Conservation (phyloP, 495 filamentous ascomycete species). For the Penicillium simplicissimum region DNA sequence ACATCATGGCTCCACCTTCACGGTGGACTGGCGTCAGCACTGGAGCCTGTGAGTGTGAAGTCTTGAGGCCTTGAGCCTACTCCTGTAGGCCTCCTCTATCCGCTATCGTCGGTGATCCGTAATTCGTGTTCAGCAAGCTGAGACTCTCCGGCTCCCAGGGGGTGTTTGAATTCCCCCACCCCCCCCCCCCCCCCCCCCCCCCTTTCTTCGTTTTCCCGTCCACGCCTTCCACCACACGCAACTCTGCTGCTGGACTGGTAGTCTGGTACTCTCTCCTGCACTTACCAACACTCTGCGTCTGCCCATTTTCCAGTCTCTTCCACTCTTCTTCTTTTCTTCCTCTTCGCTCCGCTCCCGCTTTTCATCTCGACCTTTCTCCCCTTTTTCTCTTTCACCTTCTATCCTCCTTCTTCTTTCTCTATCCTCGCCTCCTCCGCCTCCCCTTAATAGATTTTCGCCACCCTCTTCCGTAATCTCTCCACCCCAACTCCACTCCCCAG, state of each 20-base stretch:
- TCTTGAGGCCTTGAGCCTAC: background rate
- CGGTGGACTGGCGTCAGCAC: constrained; percentile 5
- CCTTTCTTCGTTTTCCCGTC: constrained; percentile 18
- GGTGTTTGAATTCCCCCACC: constrained; percentile 24
- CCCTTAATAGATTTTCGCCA: constrained; percentile 26
- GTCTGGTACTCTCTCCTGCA: no score
- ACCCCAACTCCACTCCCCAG: background rate
- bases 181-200: no score
- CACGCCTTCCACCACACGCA: background rate
- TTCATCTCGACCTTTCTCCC: constrained; percentile 3
- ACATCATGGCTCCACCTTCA: constrained; percentile 24
- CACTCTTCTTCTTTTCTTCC: background rate
- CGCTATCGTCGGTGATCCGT: background rate
- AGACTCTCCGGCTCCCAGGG: background rate
- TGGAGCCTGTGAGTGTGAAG: background rate
- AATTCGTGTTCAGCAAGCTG: background rate
- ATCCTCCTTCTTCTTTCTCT: constrained; percentile 4
- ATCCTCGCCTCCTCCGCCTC: constrained; percentile 11
- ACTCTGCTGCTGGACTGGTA: no score
- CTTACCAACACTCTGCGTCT: background rate
- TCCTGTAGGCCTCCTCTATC: background rate
- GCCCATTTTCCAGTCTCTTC: constrained; percentile 1
- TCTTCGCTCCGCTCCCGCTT: constrained; percentile 9
- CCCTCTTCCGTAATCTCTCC: constrained; percentile 21
- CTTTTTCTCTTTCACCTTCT: background rate